Evolutionary conservation across 2,329 filamentous ascomycete genomes (phyloP).

Genomic region (Fusarium dimerum): DNA sequence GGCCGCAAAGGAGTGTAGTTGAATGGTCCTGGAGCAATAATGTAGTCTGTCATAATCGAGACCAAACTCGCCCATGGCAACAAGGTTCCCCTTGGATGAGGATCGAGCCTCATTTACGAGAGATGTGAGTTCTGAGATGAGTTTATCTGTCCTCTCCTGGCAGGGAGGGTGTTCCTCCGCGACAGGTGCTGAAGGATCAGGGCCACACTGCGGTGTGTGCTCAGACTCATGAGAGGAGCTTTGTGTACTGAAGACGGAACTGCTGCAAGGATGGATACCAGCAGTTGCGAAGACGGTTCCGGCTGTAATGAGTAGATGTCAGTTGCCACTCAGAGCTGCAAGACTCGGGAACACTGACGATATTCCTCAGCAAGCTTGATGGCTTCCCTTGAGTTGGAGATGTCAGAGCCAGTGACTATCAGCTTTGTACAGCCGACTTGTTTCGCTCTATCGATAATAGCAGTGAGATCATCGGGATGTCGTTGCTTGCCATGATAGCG

Average conservation of each 20-base stretch:
- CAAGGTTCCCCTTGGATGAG: constrained; percentile 47
- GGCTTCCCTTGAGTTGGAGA: constrained; percentile 75
- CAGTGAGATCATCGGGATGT: constrained; percentile 72
- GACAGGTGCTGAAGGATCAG: constrained; percentile 49
- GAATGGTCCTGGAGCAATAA: constrained; percentile 74
- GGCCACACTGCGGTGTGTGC: constrained; percentile 55
- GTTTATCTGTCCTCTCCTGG: constrained; percentile 43
- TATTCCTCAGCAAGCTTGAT: constrained; percentile 72
- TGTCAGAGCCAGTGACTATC: constrained; percentile 89
- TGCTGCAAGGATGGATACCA: constrained; percentile 90
- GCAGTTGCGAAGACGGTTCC: constrained; percentile 85
- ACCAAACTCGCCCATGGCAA: constrained; percentile 92
- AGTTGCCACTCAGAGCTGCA: constrained; percentile 1
- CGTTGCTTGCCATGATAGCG: constrained; percentile 76
- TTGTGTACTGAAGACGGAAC: constrained; percentile 70
- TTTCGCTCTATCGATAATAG: constrained; percentile 75
- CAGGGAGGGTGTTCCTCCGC: constrained; percentile 52
- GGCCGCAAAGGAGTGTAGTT: constrained; percentile 80
- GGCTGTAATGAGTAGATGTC: constrained; percentile 48
- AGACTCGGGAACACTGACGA: constrained; percentile 52
- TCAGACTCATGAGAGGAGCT: constrained; percentile 46
- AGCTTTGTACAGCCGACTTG: constrained; percentile 84
- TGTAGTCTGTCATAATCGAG: constrained; percentile 94
- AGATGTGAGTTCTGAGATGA: constrained; percentile 61
- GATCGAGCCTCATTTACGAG: constrained; percentile 63